phyloP scores from a whole-genome alignment of 2,329 filamentous ascomycete genomes.

The Magnaporthiopsis rhizophila region DNA sequence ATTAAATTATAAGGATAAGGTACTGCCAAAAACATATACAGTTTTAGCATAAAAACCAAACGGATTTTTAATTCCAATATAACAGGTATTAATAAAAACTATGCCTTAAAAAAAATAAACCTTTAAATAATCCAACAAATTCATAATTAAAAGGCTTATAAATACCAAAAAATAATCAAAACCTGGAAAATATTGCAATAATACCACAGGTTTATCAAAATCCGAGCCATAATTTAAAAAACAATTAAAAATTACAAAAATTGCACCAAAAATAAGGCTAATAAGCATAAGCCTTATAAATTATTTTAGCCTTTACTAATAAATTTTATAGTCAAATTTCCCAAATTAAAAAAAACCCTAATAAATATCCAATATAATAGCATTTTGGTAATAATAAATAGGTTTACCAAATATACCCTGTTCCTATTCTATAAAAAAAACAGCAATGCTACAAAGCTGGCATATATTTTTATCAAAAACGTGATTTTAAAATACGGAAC shows the following conservation, averaged over 20 bases:
- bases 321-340: neutral
- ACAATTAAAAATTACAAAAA: no score
- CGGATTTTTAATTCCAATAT: no score
- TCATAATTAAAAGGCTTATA: neutral
- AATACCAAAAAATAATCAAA: neutral
- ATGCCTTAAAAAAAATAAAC: neutral
- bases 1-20: neutral
- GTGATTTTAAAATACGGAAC: no score
- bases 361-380: neutral
- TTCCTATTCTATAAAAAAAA: no score
- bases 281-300: neutral
- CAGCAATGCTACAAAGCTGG: no score
- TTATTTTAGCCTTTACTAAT: neutral
- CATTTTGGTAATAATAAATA: no score
- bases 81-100: neutral
- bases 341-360: neutral
- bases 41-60: neutral
- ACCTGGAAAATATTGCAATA: neutral
- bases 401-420: no score
- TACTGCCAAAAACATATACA: neutral
- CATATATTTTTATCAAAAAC: no score
- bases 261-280: no score
- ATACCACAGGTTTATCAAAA: neutral
- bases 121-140: no score
- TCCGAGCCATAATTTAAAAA: no score